A percentile compares a stretch with the other conserved stretches of the same genome.
Evolutionary conservation across 2,329 filamentous ascomycete species (phyloP).

Genomic region (Grosmannia huntii): DNA sequence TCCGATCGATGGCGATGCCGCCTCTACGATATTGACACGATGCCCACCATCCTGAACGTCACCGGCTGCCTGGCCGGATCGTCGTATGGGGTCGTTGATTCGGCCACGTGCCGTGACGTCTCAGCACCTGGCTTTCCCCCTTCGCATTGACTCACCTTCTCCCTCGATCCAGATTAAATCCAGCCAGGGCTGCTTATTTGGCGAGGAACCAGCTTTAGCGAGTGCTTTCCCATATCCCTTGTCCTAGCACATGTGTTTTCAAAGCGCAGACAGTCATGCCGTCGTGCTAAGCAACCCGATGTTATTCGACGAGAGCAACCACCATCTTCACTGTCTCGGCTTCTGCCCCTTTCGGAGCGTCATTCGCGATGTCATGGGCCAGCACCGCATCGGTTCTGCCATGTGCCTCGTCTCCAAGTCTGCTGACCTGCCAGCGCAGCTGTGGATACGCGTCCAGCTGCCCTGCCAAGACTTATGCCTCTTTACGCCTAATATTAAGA

Average conservation of each 20-base stretch:
- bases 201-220: constrained; percentile 13
- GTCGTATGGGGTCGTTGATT: too few relatives aligned
- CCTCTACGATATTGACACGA: too few relatives aligned
- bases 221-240: background rate
- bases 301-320: constrained; percentile 15
- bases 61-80: too few relatives aligned
- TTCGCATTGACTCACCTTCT: background rate
- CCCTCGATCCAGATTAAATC: constrained; percentile 19
- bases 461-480: constrained; percentile 21
- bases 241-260: too few relatives aligned
- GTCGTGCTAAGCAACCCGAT: background rate
- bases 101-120: too few relatives aligned
- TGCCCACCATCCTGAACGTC: too few relatives aligned
- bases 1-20: too few relatives aligned
- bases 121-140: constrained; percentile 12
- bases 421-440: constrained; percentile 20
- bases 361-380: constrained; percentile 23
- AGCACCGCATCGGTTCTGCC: constrained; percentile 23
- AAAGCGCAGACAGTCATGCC: too few relatives aligned
- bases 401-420: constrained; percentile 27
- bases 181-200: constrained; percentile 23
- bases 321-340: constrained; percentile 19
- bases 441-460: constrained; percentile 21
- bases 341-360: constrained; percentile 25
- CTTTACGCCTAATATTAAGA: constrained; percentile 11